Base-by-base conservation (phyloP, 2,329 filamentous ascomycete genomes). In the Cercospora sp. region DNA sequence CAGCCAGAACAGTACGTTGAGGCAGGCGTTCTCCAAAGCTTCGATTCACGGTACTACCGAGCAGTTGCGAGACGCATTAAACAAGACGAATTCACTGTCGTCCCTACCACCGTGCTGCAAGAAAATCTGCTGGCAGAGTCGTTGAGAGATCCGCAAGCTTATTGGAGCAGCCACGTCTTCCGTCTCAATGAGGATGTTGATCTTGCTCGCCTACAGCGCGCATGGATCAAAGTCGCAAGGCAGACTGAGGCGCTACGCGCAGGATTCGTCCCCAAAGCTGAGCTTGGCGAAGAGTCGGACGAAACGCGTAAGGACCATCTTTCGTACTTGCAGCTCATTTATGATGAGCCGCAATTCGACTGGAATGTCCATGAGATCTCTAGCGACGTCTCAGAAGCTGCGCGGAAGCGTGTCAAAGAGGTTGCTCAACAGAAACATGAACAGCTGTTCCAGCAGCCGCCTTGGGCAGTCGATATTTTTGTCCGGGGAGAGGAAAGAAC, bases 91-190 rank as follows among this genome's bases (percentile, higher is more conserved):
- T 48, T 69, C 9, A 51, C 57, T 12, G 65, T 67, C 42, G 48
- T 67, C 9, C 69, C 69, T 2, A 67, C 67, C n/a, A 71, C 69
- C 2, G 53, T 66, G 5, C 13, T 70, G 42, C 68, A 70, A 20
- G 68, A 70, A 28, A 64, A 63, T 30, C 40, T 70, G 30, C 33
- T 70, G 13, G 65, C 63, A 26, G 68, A 70, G 60, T 66, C 63
- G 26, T 58, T 70, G 26, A 68, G 63, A 53, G 66, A 70, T 23
- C 31, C 66, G 18, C 59, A 64, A 26, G 66, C 66, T 9, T 70
- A 70, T 31, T 70, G 68, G 68, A 70, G 68, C 31, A 68, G 63
- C 40, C 68, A 68, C 20, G n/a, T 68, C 4, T 70, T 70, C 60
- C 33, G 33, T 13, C 66, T 70, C 9, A 18, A 60, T 30, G 7